Base-by-base conservation (phyloP, 768 basidiomycete species). In the Mycena sanguinolenta region DNA sequence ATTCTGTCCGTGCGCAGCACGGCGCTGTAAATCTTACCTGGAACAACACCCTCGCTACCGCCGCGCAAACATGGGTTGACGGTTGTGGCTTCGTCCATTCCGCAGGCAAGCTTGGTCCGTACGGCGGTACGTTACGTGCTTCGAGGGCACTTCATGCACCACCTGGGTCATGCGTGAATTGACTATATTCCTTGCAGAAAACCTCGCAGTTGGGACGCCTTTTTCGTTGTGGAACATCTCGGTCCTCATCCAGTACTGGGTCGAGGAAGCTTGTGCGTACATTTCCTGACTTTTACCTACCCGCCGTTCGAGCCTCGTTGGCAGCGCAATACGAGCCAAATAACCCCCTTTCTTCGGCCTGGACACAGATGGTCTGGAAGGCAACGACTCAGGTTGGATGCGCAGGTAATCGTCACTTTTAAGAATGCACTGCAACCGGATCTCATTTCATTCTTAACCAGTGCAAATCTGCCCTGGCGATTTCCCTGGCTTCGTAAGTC, bases 321-420 rank as follows among this genome's bases (percentile, higher is more conserved):
- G 27, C 67, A 85, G 83, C 77, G 1, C 55, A 81, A 34, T 86
- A 84, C 73, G 62, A 83, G 62, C 73, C 85, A 17, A 79, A 65
- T 71, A 82, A 83, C 74, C 86, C 86, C 2, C 58, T 76, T 50
- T 69, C 82, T 6, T 84, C 84, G 30, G 86, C 87, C 70, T 88
- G 83, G 73, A 88, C 86, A 23, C 85, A 86, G 67, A 77, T 85
- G 6, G 86, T 88, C 13, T 88, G 86, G 86, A 88, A 88, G 74
- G 76, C 73, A n/a, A 80, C 82, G 42, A 82, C 81, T 8, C 77
- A 85, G 53, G 76, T 87, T 42, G 85, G 84, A 28, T 86, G 85
- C 65, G 86, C 83, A 6, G 74, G 58, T 59, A 59, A 23, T 57
- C 55, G 55, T 57, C 55, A 57, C 46, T 49, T 23, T 23, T 49